phyloP scores from a whole-genome alignment of 2,329 filamentous ascomycete species.

The Parascedosporium putredinis region DNA sequence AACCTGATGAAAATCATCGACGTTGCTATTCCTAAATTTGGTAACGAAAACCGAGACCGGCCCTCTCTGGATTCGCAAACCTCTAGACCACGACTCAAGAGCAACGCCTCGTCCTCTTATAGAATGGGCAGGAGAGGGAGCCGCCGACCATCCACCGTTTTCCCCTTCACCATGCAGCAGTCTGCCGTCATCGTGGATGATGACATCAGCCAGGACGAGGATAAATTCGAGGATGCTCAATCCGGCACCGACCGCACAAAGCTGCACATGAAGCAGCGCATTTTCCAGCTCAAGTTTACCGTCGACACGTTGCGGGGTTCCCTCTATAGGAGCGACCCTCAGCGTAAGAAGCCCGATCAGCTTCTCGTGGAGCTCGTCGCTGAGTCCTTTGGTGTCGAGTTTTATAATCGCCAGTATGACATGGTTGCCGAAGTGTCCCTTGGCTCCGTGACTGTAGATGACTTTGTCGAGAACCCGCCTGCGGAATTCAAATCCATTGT shows the following conservation, averaged over 20 bases:
- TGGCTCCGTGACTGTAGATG: conserved; percentile 78
- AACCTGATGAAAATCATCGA: conserved; percentile 93
- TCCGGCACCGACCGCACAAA: conserved; percentile 45
- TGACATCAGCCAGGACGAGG: conserved; percentile 56
- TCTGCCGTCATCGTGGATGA: conserved; percentile 73
- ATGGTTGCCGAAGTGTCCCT: conserved; percentile 89
- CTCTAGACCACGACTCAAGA: conserved; percentile 33
- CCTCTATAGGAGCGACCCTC: conserved; percentile 74
- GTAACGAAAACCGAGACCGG: conserved; percentile 22
- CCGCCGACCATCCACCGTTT: conserved; percentile 55
- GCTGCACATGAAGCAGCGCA: conserved; percentile 69
- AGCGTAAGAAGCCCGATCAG: conserved; percentile 64
- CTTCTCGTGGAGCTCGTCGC: conserved; percentile 86
- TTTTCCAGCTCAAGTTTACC: conserved; percentile 93
- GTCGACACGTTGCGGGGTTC: conserved; percentile 92
- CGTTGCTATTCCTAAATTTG: conserved; percentile 80
- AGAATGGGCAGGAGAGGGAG: neutral
- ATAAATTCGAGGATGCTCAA: conserved; percentile 56
- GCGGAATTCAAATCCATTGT: conserved; percentile 95
- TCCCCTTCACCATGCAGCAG: conserved; percentile 61
- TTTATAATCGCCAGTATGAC: conserved; percentile 80
- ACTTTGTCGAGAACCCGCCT: conserved; percentile 82
- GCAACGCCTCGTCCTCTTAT: conserved; percentile 27
- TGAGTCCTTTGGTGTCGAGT: conserved; percentile 76
- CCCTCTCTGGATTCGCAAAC: neutral